Evolutionary conservation across 2,329 filamentous ascomycete species (phyloP).

Genomic region (Claviceps cyperi): DNA sequence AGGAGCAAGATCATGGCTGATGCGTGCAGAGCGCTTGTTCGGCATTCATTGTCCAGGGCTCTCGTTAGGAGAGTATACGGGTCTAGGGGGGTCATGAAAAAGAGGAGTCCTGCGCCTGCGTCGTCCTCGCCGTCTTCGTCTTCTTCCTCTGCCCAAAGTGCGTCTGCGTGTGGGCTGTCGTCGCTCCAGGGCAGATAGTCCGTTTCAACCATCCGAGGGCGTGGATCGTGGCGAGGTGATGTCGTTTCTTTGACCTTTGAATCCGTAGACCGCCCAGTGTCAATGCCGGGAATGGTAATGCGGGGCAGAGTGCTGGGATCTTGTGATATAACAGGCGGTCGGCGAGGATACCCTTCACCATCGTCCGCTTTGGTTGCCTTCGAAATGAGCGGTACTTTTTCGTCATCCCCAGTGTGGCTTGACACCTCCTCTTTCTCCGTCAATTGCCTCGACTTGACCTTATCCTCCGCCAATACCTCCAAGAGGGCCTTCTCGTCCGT

Average conservation of each 20-base stretch:
- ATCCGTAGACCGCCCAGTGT: conserved; percentile 10
- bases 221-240: conserved; percentile 23
- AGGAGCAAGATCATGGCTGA: conserved; percentile 47
- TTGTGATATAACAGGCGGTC: conserved; percentile 17
- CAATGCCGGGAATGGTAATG: conserved; percentile 1
- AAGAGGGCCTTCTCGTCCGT: conserved; percentile 2
- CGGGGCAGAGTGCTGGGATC: conserved; percentile 5
- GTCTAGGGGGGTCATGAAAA: conserved; percentile 29
- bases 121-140: not conserved
- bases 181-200: conserved; percentile 46
- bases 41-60: conserved; percentile 40
- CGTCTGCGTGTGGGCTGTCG: conserved; percentile 41
- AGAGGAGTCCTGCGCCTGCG: not conserved
- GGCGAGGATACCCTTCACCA: conserved; percentile 18
- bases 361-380: conserved; percentile 29
- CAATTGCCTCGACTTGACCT: conserved; percentile 12
- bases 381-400: conserved; percentile 17
- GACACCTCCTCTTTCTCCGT: conserved; percentile 23
- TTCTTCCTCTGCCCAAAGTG: conserved; percentile 12
- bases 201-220: conserved; percentile 34
- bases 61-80: conserved; percentile 39
- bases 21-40: conserved; percentile 41
- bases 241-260: conserved; percentile 12
- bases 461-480: conserved; percentile 2
- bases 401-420: not conserved